Percentiles rank a stretch among this genome's conserved stretches.
Conservation (phyloP, 2,329 filamentous ascomycete genomes). For the Monosporascus sp. region DNA sequence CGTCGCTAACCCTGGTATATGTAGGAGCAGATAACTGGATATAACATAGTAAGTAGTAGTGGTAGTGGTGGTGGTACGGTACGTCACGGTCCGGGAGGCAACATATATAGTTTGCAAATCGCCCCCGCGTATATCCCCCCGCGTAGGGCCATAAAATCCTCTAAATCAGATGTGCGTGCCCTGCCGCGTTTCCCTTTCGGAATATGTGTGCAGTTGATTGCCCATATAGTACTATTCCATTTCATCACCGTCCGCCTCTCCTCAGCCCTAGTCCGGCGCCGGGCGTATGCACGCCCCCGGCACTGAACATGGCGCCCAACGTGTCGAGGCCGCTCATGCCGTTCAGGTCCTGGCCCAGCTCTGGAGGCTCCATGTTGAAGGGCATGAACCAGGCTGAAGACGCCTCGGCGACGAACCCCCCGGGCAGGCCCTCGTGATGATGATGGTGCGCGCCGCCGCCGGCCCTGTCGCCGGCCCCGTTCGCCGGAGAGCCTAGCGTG, state of each 20-base stretch:
- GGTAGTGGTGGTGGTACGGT: not conserved
- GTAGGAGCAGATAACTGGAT: not conserved
- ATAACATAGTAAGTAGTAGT: not conserved
- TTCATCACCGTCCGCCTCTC: constrained; percentile 18
- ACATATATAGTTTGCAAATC: no score
- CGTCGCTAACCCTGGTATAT: not conserved
- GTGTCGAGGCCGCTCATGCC: constrained; percentile 40
- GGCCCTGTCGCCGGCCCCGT: constrained; percentile 23
- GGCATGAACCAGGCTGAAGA: constrained; percentile 84
- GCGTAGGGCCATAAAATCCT: not conserved
- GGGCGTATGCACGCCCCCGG: constrained; percentile 32
- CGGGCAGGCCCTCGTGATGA: constrained; percentile 18
- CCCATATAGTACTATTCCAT: not conserved
- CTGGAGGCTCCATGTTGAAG: constrained; percentile 81
- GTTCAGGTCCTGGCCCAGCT: constrained; percentile 45
- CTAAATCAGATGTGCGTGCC: not conserved
- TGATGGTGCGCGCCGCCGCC: constrained; percentile 6
- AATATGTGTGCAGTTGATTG: not conserved
- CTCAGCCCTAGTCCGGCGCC: constrained; percentile 18
- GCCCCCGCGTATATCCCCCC: no score
- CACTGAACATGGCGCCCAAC: constrained; percentile 44
- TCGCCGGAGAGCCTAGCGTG: not conserved
- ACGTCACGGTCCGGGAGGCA: no score
- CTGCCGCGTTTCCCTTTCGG: not conserved
- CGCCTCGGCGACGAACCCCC: constrained; percentile 33